Evolutionary conservation across 352 stramenopile genomes (phyloP), one percentile per base, ranked within the genome.

Genomic region (Globisporangium sylvaticum): DNA sequence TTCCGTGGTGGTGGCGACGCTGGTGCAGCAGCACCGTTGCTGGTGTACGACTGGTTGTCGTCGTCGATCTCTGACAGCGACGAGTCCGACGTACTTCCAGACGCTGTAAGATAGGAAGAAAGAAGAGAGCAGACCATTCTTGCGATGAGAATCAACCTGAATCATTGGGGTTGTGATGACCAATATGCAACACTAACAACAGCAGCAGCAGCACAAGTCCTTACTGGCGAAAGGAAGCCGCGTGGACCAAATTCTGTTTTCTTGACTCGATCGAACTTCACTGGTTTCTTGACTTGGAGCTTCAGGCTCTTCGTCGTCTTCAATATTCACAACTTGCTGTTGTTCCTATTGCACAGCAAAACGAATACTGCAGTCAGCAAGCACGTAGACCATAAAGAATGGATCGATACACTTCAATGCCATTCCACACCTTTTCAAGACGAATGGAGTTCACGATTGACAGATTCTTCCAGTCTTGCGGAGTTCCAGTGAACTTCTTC

Each of bases 381-480:
- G n/a, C n/a, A n/a, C n/a, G n/a, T n/a, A n/a, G n/a, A n/a, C n/a
- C n/a, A n/a, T n/a, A n/a, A n/a, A n/a, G n/a, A n/a, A n/a, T n/a
- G n/a, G n/a, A n/a, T n/a, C n/a, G n/a, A n/a, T n/a, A n/a, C n/a
- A n/a, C n/a, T n/a, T n/a, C n/a, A n/a, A n/a, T n/a, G n/a, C n/a
- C n/a, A n/a, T n/a, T n/a, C n/a, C n/a, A n/a, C n/a, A n/a, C 10
- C 50, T 56, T 37, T 12, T 54, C 34, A 4, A 64, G 25, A 4
- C 39, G n/a, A 56, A 86, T 63, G 8, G 70, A 78, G 66, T 71
- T 65, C 4, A 83, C 61, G 24, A 72, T 59, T 15, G 76, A 79
- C 14, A 84, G 66, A 37, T 83, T 58, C 52, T 37, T 56, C 79
- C 79, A 87, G 44, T 78, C 70, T 6, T 68, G 66, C 10, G 55